These are phyloP conservation scores for Aspergillus mulundensis DNA, from an alignment of 495 filamentous ascomycete genomes.

Conservation along the genomic window DNA sequence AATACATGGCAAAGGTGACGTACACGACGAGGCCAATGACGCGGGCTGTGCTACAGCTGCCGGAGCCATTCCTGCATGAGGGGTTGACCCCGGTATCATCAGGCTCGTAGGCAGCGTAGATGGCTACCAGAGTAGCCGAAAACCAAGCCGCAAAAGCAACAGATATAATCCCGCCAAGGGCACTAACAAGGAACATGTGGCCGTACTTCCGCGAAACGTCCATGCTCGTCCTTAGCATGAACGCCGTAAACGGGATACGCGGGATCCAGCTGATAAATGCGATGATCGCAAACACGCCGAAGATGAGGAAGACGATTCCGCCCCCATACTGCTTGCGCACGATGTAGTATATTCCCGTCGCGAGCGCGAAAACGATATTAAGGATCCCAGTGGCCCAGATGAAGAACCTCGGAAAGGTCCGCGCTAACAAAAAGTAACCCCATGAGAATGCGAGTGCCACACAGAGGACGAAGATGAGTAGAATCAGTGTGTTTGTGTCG, in stretches of 20 bases:
- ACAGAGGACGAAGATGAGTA: slow-evolving; percentile 72
- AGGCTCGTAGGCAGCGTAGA: slow-evolving; percentile 81
- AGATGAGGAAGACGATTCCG: slow-evolving; percentile 80
- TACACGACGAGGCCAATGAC: slow-evolving; percentile 83
- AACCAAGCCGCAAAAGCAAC: slow-evolving; percentile 69
- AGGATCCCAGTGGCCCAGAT: slow-evolving; percentile 81
- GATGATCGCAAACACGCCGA: slow-evolving; percentile 74
- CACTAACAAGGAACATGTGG: slow-evolving; percentile 81
- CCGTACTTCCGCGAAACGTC: slow-evolving; percentile 79
- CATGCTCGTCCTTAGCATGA: slow-evolving; percentile 85
- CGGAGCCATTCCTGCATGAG: slow-evolving; percentile 48
- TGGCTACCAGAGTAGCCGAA: slow-evolving; percentile 53
- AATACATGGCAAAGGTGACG: slow-evolving; percentile 85
- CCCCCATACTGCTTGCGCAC: slow-evolving; percentile 67
- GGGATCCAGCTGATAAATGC: slow-evolving; percentile 80
- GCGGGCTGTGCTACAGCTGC: slow-evolving; percentile 68
- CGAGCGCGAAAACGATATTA: slow-evolving; percentile 64
- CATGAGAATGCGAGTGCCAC: slow-evolving; percentile 71
- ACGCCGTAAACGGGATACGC: slow-evolving; percentile 80
- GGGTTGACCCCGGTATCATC: slow-evolving; percentile 46
- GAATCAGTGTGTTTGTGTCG: slow-evolving; percentile 77
- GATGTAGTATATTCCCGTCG: slow-evolving; percentile 66
- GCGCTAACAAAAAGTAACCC: slow-evolving; percentile 69
- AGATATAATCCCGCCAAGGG: slow-evolving; percentile 70
- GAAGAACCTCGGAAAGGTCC: slow-evolving; percentile 81